Conservation (phyloP, 371 early-diverging fungal species). For the Lichtheimia corymbifera region DNA sequence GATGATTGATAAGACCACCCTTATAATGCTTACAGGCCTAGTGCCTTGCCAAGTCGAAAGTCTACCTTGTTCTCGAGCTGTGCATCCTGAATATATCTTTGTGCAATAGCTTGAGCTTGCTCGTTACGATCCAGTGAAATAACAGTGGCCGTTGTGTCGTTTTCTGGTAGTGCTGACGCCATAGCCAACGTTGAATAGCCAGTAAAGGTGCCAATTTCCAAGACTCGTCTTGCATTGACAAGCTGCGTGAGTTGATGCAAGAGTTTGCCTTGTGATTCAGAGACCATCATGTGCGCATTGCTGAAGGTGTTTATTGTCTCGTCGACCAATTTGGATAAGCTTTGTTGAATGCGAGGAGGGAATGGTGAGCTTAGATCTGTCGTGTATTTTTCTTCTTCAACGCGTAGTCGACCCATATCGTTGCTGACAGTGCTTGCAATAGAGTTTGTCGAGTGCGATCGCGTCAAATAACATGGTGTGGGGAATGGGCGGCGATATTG, state of each 20-base stretch:
- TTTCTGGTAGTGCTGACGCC: constrained; percentile 49
- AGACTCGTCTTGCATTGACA: constrained; percentile 32
- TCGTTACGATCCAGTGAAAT: constrained; percentile 51
- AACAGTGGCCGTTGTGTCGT: constrained; percentile 16
- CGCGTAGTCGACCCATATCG: constrained; percentile 18
- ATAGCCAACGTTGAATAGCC: constrained; percentile 64
- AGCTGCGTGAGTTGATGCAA: constrained; percentile 40
- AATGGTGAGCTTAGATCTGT: constrained; percentile 23
- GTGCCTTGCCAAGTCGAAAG: constrained; percentile 27
- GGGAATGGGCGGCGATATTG: too few relatives aligned
- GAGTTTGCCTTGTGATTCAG: constrained; percentile 45
- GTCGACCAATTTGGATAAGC: constrained; percentile 11
- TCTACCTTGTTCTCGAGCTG: constrained; percentile 18
- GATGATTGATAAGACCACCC: too few relatives aligned
- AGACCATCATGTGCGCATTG: constrained; percentile 46
- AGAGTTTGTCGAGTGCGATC: constrained; percentile 19
- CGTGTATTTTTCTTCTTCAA: constrained; percentile 29
- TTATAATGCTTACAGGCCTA: constrained; percentile 26
- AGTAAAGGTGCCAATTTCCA: constrained; percentile 68
- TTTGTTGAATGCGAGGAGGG: constrained; percentile 6
- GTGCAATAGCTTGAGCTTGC: constrained; percentile 40
- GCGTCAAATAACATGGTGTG: background rate
- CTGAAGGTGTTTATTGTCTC: constrained; percentile 28
- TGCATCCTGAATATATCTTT: constrained; percentile 28
- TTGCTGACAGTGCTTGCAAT: constrained; percentile 13